Evolutionary conservation across 495 filamentous ascomycete genomes (phyloP).

Genomic region (Tetracladium setigerum): DNA sequence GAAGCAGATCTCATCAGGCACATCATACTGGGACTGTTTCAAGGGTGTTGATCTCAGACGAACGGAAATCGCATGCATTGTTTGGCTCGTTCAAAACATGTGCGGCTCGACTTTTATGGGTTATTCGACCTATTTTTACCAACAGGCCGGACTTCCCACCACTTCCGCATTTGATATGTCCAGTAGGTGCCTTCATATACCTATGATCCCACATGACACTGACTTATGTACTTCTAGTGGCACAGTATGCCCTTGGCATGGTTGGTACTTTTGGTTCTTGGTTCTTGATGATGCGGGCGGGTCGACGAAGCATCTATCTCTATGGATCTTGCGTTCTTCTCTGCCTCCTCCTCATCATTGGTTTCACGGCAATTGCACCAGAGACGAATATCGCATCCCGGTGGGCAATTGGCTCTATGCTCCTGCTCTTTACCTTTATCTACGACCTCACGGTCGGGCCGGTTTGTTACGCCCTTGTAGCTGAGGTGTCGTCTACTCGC

Average conservation of each 20-base stretch:
- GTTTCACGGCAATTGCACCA: slow-evolving; percentile 24
- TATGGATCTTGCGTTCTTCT: slow-evolving; percentile 37
- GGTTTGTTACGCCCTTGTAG: slow-evolving; percentile 52
- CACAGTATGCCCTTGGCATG: slow-evolving; percentile 40
- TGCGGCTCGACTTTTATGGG: slow-evolving; percentile 63
- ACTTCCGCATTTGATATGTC: slow-evolving; percentile 43
- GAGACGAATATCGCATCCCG: slow-evolving; percentile 19
- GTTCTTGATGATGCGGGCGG: slow-evolving; percentile 39
- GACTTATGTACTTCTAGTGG: slow-evolving; percentile 21
- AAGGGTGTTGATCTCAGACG: slow-evolving; percentile 56
- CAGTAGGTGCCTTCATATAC: slow-evolving; percentile 1
- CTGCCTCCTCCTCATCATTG: slow-evolving; percentile 29
- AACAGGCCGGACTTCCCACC: slow-evolving; percentile 54
- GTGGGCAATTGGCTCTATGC: slow-evolving; percentile 43
- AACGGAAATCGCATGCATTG: slow-evolving; percentile 60
- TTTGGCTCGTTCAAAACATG: slow-evolving; percentile 65
- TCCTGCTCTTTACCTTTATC: slow-evolving; percentile 43
- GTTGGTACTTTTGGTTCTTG: slow-evolving; percentile 44
- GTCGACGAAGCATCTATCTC: slow-evolving; percentile 45
- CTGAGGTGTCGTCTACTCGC: slow-evolving; percentile 47
- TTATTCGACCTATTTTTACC: slow-evolving; percentile 62
- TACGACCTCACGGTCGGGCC: slow-evolving; percentile 54
- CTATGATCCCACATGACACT: slow-evolving; percentile 24
- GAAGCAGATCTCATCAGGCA: slow-evolving; percentile 44
- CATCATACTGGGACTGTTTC: slow-evolving; percentile 60